Evolutionary conservation across 805 yeast genomes (phyloP), one percentile per base, ranked within the genome.

Genomic region (Candida multigemmis): DNA sequence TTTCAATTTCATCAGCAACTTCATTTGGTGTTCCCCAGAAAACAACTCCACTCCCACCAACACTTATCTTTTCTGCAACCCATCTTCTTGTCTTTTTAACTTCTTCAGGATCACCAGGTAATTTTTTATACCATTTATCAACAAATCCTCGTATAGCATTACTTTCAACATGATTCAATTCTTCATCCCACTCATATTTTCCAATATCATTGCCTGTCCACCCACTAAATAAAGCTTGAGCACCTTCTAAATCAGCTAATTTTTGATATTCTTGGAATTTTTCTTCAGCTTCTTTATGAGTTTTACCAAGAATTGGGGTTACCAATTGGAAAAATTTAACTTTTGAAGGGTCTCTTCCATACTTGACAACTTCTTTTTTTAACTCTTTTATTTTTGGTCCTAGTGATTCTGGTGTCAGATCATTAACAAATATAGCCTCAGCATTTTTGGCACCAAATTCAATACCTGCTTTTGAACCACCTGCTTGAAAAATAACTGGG

Each of bases 401-500:
- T 21, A 60, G 35, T 4, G 32, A 35, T 13, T 41, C 48, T 5
- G 66, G 59, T 2, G 56, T 47, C 21, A 46, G 38, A 9, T 54
- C 56, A 14, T 52, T 47, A n/a, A 53, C 42, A 33, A 63, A 65
- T 3, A 60, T 54, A 7, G 53, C 56, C 35, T 64, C 70, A 1
- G 68, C 68, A 35, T 56, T 46, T 33, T 50, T 52, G 7, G 70
- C 65, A 0, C 65, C 69, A 29, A 60, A 47, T 13, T 58, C 59
- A 17, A 48, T 41, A 4, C 70, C 70, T 13, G 48, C 47, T n/a
- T 52, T 40, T 3, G 69, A 62, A 9, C 61, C 46, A 4, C 70
- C 70, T 3, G 70, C 70, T 38, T 62, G 67, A 24, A 64, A 46
- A 20, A 64, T 40, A 7, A 65, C 56, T 2, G 70, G 70, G 6